Evolutionary conservation across 2,329 filamentous ascomycete species (phyloP).

Genomic region (Phyllosticta citriasiana): DNA sequence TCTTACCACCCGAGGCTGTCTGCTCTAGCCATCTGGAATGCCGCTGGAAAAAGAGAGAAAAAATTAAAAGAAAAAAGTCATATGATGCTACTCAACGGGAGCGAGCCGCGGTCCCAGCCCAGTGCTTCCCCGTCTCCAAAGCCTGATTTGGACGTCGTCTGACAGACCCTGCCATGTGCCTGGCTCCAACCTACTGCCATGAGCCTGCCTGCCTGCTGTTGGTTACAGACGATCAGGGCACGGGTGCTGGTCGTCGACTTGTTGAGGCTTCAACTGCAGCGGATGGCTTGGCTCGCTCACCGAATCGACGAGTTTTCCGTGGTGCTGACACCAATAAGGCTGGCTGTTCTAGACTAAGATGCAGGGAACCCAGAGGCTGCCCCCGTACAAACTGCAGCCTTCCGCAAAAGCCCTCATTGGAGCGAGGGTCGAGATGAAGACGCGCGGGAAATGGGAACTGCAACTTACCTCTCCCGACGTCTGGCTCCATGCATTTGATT

Average conservation of each 20-base stretch:
- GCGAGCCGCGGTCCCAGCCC: neutral
- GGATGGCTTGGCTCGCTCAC: slow-evolving; percentile 1
- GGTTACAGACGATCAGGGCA: neutral
- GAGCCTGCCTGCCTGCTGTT: neutral
- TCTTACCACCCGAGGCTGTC: slow-evolving; percentile 1
- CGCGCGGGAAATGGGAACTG: neutral
- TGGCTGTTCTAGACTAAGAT: slow-evolving; percentile 3
- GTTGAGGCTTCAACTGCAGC: slow-evolving; percentile 3
- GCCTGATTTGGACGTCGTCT: neutral
- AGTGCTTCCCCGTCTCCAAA: neutral
- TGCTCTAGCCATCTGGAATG: too few species aligned
- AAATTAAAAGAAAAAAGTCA: too few species aligned
- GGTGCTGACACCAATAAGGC: slow-evolving; percentile 9
- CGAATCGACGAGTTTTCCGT: slow-evolving; percentile 9
- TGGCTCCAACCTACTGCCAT: slow-evolving; percentile 1
- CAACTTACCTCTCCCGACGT: neutral
- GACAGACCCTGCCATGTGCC: slow-evolving; percentile 7
- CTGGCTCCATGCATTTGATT: neutral
- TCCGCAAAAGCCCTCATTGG: slow-evolving; percentile 7
- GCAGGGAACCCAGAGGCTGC: slow-evolving; percentile 8
- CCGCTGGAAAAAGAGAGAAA: too few species aligned
- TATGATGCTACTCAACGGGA: too few species aligned
- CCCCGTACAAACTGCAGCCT: slow-evolving; percentile 9
- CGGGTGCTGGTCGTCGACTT: neutral
- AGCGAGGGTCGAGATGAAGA: slow-evolving; percentile 1